A percentile compares a stretch with the other conserved stretches of the same genome.
Evolutionary conservation across 306 rosid species (phyloP).

Genomic region (Trifolium dubium): DNA sequence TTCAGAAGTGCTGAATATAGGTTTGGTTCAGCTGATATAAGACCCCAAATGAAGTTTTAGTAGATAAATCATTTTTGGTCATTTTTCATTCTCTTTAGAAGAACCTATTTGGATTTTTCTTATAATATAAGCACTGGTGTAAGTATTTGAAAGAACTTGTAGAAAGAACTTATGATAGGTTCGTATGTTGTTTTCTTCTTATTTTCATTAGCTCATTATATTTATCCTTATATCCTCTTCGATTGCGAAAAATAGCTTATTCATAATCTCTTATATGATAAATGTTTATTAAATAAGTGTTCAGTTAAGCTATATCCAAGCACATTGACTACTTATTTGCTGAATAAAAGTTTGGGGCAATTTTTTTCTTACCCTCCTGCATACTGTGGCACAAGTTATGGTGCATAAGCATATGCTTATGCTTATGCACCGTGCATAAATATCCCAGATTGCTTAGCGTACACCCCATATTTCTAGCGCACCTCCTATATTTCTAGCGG

Average conservation of each 20-base stretch:
- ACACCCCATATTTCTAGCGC: no score
- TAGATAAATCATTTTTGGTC: neutral
- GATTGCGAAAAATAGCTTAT: neutral
- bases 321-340: neutral
- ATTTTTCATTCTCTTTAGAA: neutral
- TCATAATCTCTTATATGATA: neutral
- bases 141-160: neutral
- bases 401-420: no score
- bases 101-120: neutral
- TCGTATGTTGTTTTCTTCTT: neutral
- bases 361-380: slow-evolving; percentile 6
- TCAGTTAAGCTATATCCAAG: neutral
- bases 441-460: no score
- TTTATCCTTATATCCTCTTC: neutral
- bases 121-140: neutral
- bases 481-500: no score
- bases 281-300: neutral
- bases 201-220: neutral
- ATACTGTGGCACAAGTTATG: no score
- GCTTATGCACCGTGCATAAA: no score
- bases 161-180: neutral
- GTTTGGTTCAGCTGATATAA: slow-evolving; percentile 24
- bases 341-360: slow-evolving; percentile 16
- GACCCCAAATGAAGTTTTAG: neutral
- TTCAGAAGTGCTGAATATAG: neutral